Evolutionary conservation across 176 grass and related monocot genomes (phyloP), one percentile per base, ranked within the genome.

Genomic region (Tillandsia fasciculata): DNA sequence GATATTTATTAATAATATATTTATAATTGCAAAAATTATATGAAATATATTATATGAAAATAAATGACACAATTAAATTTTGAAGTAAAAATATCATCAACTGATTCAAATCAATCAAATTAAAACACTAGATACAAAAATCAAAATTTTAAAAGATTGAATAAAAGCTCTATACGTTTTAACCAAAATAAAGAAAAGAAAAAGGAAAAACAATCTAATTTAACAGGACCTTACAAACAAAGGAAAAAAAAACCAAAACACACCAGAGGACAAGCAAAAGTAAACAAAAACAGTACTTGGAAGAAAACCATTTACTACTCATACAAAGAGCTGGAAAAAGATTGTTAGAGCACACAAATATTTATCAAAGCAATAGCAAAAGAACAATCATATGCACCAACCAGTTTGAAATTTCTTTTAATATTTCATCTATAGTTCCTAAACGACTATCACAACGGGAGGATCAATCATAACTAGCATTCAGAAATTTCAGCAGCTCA

Each of bases 401-500:
- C 5, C 56, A n/a, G 15, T 20, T 23, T 7, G 15, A 20, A 61
- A 8, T n/a, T 61, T 20, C 22, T 59, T 61, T 22, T 18, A 18
- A 18, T 3, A 61, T 9, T 61, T 61, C 10, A 7, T 61, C 56
- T 61, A 15, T 15, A 20, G 33, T 42, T 7, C 4, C 33, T 42
- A 42, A 61, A 15, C 56, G 4, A 12, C 8, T 10, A 2, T 2
- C n/a, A n/a, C 17, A 18, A 14, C 15, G 22, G 5, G 17, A 18
- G 56, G 56, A 22, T 86, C 23, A 96, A 77, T 96, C 92, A 18
- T 88, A 96, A 67, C 92, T 91, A 54, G 92, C 87, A 84, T 96
- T 96, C 42, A 96, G 80, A 71, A 96, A 96, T 73, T 96, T 96
- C 72, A 96, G 70, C 58, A 97, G 26, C 69, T 97, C 84, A 15